These are phyloP conservation scores for Penicillium desertorum DNA, from an alignment of 495 filamentous ascomycete species.

Conservation along the genomic window DNA sequence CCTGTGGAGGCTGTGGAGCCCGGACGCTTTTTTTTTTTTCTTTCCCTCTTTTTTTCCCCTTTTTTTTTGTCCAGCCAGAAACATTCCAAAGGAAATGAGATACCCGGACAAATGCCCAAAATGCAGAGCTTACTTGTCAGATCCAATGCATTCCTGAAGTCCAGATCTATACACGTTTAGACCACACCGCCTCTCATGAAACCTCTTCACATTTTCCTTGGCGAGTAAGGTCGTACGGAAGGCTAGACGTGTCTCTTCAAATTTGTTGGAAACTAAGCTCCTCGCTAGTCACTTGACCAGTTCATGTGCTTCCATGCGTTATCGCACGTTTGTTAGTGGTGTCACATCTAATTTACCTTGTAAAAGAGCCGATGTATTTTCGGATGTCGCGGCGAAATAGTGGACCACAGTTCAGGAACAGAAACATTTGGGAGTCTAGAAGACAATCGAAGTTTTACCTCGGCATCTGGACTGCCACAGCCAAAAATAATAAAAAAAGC, in stretches of 20 bases:
- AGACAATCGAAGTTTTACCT: background rate
- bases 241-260: background rate
- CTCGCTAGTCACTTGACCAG: conserved; percentile 22
- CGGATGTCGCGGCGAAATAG: background rate
- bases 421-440: background rate
- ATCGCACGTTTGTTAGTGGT: background rate
- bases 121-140: background rate
- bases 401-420: conserved; percentile 1
- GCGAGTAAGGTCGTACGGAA: background rate
- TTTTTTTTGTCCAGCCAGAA: background rate
- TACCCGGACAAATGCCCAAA: too few species aligned
- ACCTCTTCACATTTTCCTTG: background rate
- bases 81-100: background rate
- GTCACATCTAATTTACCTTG: too few species aligned
- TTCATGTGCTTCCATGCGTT: conserved; percentile 14
- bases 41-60: background rate
- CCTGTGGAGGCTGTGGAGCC: conserved; percentile 10
- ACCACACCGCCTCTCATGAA: conserved; percentile 4
- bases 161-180: background rate
- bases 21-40: background rate
- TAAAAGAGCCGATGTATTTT: background rate
- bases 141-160: background rate
- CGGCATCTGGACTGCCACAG: conserved; percentile 7
- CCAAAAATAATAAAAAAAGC: background rate
- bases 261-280: conserved; percentile 9